Percentiles rank a stretch among this genome's conserved stretches.
These are phyloP conservation scores for Dicorynia guianensis DNA, from an alignment of 306 rosid genomes.

Conservation along the genomic window DNA sequence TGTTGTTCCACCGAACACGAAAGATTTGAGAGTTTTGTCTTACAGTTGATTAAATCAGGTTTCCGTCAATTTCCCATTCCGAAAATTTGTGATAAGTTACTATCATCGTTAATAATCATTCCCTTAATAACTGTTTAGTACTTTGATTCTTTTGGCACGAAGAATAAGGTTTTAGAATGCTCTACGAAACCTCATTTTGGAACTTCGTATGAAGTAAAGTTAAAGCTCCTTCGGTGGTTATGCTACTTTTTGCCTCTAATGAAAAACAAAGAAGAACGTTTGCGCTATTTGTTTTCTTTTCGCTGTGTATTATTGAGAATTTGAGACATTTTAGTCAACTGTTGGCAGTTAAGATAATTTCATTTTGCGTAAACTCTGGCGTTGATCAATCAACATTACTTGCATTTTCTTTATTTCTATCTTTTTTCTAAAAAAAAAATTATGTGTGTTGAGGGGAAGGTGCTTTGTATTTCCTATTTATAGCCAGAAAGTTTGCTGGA, in stretches of 20 bases:
- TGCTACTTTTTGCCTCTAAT: background rate
- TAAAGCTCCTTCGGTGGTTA: background rate
- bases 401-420: slow-evolving; percentile 5
- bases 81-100: background rate
- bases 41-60: background rate
- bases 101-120: background rate
- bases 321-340: slow-evolving; percentile 11
- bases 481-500: slow-evolving; percentile 4
- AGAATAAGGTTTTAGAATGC: background rate
- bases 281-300: background rate
- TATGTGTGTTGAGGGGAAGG: slow-evolving; percentile 4
- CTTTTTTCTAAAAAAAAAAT: background rate
- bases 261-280: background rate
- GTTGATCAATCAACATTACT: slow-evolving; percentile 10
- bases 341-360: slow-evolving; percentile 2
- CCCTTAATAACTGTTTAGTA: background rate
- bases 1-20: slow-evolving; percentile 22
- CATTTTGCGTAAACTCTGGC: slow-evolving; percentile 30
- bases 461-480: slow-evolving; percentile 30
- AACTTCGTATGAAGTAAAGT: background rate
- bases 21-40: slow-evolving; percentile 29
- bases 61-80: background rate
- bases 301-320: background rate
- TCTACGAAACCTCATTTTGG: background rate
- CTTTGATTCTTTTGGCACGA: background rate